Base-by-base conservation (phyloP, 768 basidiomycete genomes). In the Boletus barrowsii region DNA sequence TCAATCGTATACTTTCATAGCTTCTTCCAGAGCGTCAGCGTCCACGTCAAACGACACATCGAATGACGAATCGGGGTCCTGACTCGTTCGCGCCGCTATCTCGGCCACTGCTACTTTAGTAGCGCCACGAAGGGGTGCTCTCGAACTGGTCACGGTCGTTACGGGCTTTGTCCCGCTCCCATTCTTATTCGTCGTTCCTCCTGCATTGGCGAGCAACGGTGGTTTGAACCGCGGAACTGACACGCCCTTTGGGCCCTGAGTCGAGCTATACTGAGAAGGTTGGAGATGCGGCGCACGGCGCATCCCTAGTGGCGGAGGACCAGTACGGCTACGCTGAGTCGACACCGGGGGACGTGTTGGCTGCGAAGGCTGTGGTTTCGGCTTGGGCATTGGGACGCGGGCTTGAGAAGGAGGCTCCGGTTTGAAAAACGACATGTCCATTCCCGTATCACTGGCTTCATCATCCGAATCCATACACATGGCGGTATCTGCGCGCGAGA, bases 31-130 rank as follows among this genome's bases (percentile, higher is more conserved):
- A 1, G 56, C 60, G 26, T 70, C 68, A 2, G 47, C 51, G 36
- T 70, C 68, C 57, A 70, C 11, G 26, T 60, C 68, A 49, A 70
- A 72, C 11, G 68, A 70, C 15, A 70, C 36, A 35, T 72, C 68
- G 36, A 70, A 70, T 0, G 68, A 70, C 22, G 70, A 70, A 32
- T 72, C 70, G 5, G 64, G 47, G 20, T 68, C 67, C 41, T 53
- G 49, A 22, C 2, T 17, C 18, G 29, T 17, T 39, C 41, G 60
- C 42, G 6, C 36, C 14, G 33, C 24, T 5, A 30, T 47, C 22
- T 51, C 39, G 18, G 39, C 37, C 26, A 32, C 44, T 7, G 35
- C 11, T 2, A 5, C n/a, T 37, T 47, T 52, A 32, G 15, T 11
- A 22, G 10, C 20, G n/a, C 43, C n/a, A 20, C 47, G 55, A 8